Conservation (phyloP, 1,139 yeast genomes). For the Lodderomyces beijingensis region DNA sequence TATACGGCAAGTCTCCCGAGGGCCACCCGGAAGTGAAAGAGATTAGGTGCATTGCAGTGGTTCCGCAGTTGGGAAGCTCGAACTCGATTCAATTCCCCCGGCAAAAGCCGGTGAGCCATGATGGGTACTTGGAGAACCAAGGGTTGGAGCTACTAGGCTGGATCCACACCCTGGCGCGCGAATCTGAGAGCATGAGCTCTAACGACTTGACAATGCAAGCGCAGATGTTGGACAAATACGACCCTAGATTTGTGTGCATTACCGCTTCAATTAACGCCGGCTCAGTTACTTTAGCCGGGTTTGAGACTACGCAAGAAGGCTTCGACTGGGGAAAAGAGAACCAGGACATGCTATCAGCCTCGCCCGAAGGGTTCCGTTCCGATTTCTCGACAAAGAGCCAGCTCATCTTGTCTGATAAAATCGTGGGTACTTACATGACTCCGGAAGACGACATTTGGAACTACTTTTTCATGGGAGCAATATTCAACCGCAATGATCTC, state of each 20-base stretch:
- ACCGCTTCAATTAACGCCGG: slow-evolving; percentile 80
- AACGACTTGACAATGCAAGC: slow-evolving; percentile 61
- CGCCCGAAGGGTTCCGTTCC: slow-evolving; percentile 63
- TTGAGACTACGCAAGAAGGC: slow-evolving; percentile 59
- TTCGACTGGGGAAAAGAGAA: slow-evolving; percentile 72
- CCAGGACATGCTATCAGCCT: slow-evolving; percentile 47
- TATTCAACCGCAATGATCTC: slow-evolving; percentile 63
- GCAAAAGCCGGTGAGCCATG: slow-evolving; percentile 35
- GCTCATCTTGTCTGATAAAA: slow-evolving; percentile 67
- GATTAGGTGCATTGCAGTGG: slow-evolving; percentile 66
- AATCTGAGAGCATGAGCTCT: slow-evolving; percentile 58
- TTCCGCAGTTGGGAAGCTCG: slow-evolving; percentile 83
- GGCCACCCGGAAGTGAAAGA: slow-evolving; percentile 76
- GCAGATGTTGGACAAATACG: slow-evolving; percentile 24
- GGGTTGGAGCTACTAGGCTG: slow-evolving; percentile 64
- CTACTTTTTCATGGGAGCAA: slow-evolving; percentile 81
- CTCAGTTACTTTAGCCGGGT: slow-evolving; percentile 72
- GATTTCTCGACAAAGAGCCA: slow-evolving; percentile 63
- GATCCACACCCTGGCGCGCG: slow-evolving; percentile 75
- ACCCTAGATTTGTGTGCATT: slow-evolving; percentile 48
- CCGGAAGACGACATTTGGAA: slow-evolving; percentile 90
- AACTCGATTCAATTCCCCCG: slow-evolving; percentile 62
- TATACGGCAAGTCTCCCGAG: slow-evolving; percentile 71
- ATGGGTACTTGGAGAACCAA: slow-evolving; percentile 27
- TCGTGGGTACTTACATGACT: slow-evolving; percentile 79